phyloP scores from a whole-genome alignment of 106 monocot genomes.

The Dioscorea alata region DNA sequence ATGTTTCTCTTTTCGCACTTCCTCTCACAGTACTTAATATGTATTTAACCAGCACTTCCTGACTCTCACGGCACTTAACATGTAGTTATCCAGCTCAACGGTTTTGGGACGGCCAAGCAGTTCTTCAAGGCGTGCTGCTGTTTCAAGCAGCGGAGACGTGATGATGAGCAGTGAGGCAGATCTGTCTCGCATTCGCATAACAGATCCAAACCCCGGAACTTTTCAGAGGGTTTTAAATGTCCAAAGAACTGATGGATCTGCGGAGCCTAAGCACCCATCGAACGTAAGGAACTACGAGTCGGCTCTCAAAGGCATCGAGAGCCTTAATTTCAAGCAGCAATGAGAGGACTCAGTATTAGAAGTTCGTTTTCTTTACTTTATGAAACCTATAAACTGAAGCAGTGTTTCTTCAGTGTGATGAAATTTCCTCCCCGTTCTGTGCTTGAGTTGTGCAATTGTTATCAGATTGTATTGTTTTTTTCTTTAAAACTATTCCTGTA shows the following conservation, averaged over 20 bases:
- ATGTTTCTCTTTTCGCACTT: too few species aligned
- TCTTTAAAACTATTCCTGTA: too few species aligned
- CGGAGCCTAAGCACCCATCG: slow-evolving; percentile 41
- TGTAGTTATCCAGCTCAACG: slow-evolving; percentile 7
- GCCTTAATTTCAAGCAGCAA: slow-evolving; percentile 55
- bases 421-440: too few species aligned
- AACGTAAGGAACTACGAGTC: slow-evolving; percentile 55
- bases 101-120: slow-evolving; percentile 8
- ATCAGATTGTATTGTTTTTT: too few species aligned
- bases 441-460: too few species aligned
- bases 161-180: slow-evolving; percentile 15
- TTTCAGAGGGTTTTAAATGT: slow-evolving; percentile 21
- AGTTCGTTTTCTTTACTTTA: too few species aligned
- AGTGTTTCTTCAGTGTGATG: too few species aligned
- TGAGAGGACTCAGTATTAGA: slow-evolving; percentile 30
- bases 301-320: slow-evolving; percentile 67
- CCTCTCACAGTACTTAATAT: too few species aligned
- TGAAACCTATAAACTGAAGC: too few species aligned
- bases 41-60: background rate
- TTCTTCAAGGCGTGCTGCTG: slow-evolving; percentile 9
- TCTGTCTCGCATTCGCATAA: slow-evolving; percentile 19
- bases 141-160: slow-evolving; percentile 17
- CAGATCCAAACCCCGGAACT: slow-evolving; percentile 44
- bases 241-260: slow-evolving; percentile 37
- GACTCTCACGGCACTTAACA: slow-evolving; percentile 1